Conservation (phyloP, 306 rosid genomes). For the Lathyrus tuberosus region DNA sequence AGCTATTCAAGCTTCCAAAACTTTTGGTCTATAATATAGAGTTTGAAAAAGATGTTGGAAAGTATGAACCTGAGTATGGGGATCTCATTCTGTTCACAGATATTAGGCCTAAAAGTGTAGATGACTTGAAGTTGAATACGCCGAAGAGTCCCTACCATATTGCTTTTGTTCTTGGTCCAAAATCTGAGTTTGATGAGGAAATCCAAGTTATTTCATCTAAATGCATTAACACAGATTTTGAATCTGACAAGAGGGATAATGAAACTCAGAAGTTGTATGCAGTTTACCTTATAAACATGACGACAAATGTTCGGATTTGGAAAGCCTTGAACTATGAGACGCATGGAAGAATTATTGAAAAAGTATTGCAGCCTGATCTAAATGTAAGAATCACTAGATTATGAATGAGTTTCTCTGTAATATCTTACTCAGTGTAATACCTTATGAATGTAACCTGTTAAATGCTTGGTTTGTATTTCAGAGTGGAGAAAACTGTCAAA, state of each 20-base stretch:
- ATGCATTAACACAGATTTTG: neutral
- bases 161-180: constrained; percentile 42
- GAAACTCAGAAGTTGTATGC: too few relatives aligned
- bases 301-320: too few relatives aligned
- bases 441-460: neutral
- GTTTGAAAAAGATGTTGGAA: neutral
- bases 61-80: constrained; percentile 48
- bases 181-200: neutral
- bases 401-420: too few relatives aligned
- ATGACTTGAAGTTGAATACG: constrained; percentile 42
- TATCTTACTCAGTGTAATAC: too few relatives aligned
- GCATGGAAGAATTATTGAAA: neutral
- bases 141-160: constrained; percentile 30
- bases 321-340: too few relatives aligned
- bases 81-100: constrained; percentile 56
- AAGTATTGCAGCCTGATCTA: too few relatives aligned
- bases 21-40: constrained; percentile 21
- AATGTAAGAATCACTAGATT: too few relatives aligned
- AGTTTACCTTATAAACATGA: too few relatives aligned
- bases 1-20: constrained; percentile 18
- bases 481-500: neutral
- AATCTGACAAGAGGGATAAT: too few relatives aligned
- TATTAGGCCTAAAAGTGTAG: constrained; percentile 39
- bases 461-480: neutral
- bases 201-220: neutral